These are phyloP conservation scores for Thalassiosira mediterranea DNA, from an alignment of 352 stramenopile genomes.

Conservation along the genomic window DNA sequence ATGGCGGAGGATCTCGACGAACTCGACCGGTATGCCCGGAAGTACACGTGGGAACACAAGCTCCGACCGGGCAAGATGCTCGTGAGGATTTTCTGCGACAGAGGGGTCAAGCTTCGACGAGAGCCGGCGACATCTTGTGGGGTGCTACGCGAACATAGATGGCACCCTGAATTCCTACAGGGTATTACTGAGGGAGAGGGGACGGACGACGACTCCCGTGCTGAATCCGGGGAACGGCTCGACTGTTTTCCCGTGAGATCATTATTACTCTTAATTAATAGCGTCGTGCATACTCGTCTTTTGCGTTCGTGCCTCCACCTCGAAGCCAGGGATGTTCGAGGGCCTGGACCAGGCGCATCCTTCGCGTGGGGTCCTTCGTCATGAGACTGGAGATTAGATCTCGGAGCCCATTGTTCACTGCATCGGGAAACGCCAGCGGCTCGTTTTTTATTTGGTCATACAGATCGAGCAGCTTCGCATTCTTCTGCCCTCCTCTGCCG, in stretches of 20 bases:
- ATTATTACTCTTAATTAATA: too few relatives aligned
- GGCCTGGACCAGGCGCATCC: constrained; percentile 16
- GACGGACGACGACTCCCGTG: constrained; percentile 6
- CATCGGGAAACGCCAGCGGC: constrained; percentile 12
- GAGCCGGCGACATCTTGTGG: constrained; percentile 84
- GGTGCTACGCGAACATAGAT: constrained; percentile 88
- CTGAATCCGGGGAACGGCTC: constrained; percentile 59
- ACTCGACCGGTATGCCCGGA: constrained; percentile 62
- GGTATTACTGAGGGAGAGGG: constrained; percentile 47
- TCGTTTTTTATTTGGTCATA: constrained; percentile 24
- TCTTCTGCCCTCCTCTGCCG: constrained; percentile 18
- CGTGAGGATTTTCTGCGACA: constrained; percentile 79
- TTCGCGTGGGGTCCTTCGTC: constrained; percentile 26
- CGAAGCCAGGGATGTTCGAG: constrained; percentile 26
- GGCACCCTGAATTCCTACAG: constrained; percentile 84
- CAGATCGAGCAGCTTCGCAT: constrained; percentile 31
- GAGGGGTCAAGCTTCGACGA: constrained; percentile 26
- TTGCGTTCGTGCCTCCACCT: too few relatives aligned
- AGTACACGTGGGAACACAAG: constrained; percentile 75
- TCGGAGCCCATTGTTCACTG: constrained; percentile 12
- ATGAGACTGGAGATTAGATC: constrained; percentile 23
- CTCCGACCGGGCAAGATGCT: constrained; percentile 84
- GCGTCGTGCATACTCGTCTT: too few relatives aligned
- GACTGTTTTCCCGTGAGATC: constrained; percentile 34
- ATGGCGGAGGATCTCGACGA: constrained; percentile 6